These are phyloP conservation scores for Alternaria brassicicola DNA, from an alignment of 2,329 filamentous ascomycete species.

Conservation along the genomic window DNA sequence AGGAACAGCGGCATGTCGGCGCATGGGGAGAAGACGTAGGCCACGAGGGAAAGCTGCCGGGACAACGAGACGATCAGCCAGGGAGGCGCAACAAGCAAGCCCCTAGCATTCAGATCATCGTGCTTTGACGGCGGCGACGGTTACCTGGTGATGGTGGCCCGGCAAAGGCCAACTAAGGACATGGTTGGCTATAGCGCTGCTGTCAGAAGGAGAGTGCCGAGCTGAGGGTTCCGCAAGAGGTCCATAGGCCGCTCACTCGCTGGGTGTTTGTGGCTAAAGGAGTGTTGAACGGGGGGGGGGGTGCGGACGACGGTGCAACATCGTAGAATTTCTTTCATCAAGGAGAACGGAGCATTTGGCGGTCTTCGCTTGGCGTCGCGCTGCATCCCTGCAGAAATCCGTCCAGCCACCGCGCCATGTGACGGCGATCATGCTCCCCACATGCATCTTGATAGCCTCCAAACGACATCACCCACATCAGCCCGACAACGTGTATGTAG, in stretches of 20 bases:
- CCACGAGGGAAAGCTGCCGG: constrained; percentile 19
- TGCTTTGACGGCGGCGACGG: constrained; percentile 15
- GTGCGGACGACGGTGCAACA: constrained; percentile 37
- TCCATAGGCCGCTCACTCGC: constrained; percentile 10
- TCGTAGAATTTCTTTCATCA: constrained; percentile 43
- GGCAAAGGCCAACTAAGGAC: constrained; percentile 26
- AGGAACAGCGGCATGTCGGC: constrained; percentile 29
- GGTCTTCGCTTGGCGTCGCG: constrained; percentile 19
- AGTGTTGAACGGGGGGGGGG: constrained; percentile 29
- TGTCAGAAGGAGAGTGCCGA: constrained; percentile 28
- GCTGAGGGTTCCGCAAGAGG: constrained; percentile 19
- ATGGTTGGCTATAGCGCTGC: constrained; percentile 37
- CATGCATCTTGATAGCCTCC: constrained; percentile 23
- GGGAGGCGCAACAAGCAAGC: constrained; percentile 16
- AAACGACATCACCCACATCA: constrained; percentile 24
- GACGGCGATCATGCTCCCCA: constrained; percentile 39
- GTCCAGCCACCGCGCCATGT: constrained; percentile 40
- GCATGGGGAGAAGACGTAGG: constrained; percentile 10
- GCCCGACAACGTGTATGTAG: constrained; percentile 11
- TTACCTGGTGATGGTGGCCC: constrained; percentile 30
- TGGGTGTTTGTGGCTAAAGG: constrained; percentile 34
- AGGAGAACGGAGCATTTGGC: constrained; percentile 26
- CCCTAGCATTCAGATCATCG: constrained; percentile 35
- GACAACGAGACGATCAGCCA: constrained; percentile 9
- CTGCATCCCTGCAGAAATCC: constrained; percentile 29